These are phyloP conservation scores for Candida montana DNA, from an alignment of 805 yeast genomes.

Conservation along the genomic window DNA sequence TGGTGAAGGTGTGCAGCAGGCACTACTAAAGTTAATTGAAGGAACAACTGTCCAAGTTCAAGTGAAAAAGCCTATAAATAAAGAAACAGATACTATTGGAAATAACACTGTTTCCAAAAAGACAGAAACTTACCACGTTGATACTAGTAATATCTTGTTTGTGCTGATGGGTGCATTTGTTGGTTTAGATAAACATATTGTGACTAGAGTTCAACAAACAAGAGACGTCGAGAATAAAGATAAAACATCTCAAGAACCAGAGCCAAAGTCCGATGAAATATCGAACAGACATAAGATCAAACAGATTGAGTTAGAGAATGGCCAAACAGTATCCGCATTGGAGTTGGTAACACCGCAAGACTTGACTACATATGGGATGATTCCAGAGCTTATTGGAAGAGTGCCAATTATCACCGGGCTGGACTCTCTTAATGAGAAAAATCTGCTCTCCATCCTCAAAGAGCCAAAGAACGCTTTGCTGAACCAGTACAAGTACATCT, in stretches of 20 bases:
- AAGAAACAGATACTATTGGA: slow-evolving; percentile 24
- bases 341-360: slow-evolving; percentile 46
- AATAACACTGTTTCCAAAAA: slow-evolving; percentile 30
- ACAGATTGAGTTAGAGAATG: slow-evolving; percentile 32
- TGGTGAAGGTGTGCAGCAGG: slow-evolving; percentile 64
- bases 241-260: slow-evolving; percentile 17
- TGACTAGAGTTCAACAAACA: slow-evolving; percentile 31
- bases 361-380: slow-evolving; percentile 46
- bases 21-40: slow-evolving; percentile 50
- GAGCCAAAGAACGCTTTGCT: slow-evolving; percentile 54
- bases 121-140: slow-evolving; percentile 42
- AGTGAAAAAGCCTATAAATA: slow-evolving; percentile 38
- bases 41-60: slow-evolving; percentile 48
- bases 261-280: slow-evolving; percentile 5
- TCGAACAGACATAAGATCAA: slow-evolving; percentile 26
- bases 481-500: slow-evolving; percentile 48
- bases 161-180: slow-evolving; percentile 60
- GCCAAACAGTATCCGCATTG: slow-evolving; percentile 36
- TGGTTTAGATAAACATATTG: slow-evolving; percentile 46
- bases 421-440: slow-evolving; percentile 38
- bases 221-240: slow-evolving; percentile 14
- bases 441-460: slow-evolving; percentile 43
- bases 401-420: slow-evolving; percentile 50
- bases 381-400: slow-evolving; percentile 57
- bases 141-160: slow-evolving; percentile 51